phyloP scores from a whole-genome alignment of 2,329 filamentous ascomycete genomes.

The Aureobasidium leucospermi region DNA sequence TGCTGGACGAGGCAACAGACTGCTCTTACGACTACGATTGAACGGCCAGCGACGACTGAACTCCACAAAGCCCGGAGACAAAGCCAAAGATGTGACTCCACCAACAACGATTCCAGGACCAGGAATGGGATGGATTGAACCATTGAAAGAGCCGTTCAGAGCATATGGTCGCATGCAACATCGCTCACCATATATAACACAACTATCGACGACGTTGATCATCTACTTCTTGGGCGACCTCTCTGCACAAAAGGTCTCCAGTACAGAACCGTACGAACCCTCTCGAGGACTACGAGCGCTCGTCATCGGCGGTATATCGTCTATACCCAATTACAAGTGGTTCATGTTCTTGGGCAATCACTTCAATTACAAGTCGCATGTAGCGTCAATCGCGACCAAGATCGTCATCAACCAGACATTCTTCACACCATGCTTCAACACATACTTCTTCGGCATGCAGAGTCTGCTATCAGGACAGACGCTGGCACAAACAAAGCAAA shows the following conservation, averaged over 20 bases:
- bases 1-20: conserved; percentile 21
- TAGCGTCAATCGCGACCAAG: conserved; percentile 66
- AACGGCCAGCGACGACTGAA: conserved; percentile 26
- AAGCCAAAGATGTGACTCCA: conserved; percentile 8
- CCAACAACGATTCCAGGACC: conserved; percentile 34
- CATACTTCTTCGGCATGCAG: conserved; percentile 48
- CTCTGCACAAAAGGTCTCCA: conserved; percentile 61
- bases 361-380: conserved; percentile 76
- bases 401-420: conserved; percentile 70
- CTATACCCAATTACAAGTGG: conserved; percentile 79
- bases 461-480: conserved; percentile 51
- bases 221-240: conserved; percentile 76
- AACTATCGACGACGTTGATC: conserved; percentile 65
- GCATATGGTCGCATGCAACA: conserved; percentile 65
- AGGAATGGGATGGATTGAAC: conserved; percentile 40
- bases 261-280: conserved; percentile 52
- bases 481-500: conserved; percentile 56
- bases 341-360: conserved; percentile 69
- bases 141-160: conserved; percentile 38
- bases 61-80: conserved; percentile 13
- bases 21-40: conserved; percentile 24
- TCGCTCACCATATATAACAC: conserved; percentile 68
- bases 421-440: conserved; percentile 63
- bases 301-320: conserved; percentile 62
- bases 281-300: conserved; percentile 63